These are phyloP conservation scores for Lojkania enalia DNA, from an alignment of 2,329 filamentous ascomycete genomes.

Conservation along the genomic window DNA sequence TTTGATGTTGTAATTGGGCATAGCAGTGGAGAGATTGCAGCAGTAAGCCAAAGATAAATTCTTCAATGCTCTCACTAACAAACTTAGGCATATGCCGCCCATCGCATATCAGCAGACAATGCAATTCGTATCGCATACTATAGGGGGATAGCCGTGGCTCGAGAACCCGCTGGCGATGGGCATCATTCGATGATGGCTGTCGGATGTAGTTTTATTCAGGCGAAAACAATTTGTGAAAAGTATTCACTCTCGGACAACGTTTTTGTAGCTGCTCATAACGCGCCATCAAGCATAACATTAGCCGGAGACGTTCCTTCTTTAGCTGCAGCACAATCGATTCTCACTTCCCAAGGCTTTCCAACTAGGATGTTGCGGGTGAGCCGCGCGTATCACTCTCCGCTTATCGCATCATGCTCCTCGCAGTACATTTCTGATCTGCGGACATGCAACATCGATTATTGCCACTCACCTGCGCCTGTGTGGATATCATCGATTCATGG, in stretches of 20 bases:
- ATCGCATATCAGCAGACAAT: slow-evolving; percentile 15
- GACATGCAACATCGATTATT: background rate
- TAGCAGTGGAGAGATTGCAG: slow-evolving; percentile 48
- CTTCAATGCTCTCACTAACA: slow-evolving; percentile 9
- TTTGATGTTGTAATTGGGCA: slow-evolving; percentile 47
- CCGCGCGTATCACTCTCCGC: slow-evolving; percentile 21
- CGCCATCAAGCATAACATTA: slow-evolving; percentile 15
- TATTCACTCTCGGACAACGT: slow-evolving; percentile 20
- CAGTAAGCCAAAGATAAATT: slow-evolving; percentile 39
- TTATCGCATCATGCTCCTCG: slow-evolving; percentile 15
- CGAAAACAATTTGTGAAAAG: slow-evolving; percentile 30
- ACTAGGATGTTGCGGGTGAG: slow-evolving; percentile 15
- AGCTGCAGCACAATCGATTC: slow-evolving; percentile 1
- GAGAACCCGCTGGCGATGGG: slow-evolving; percentile 3
- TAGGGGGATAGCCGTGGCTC: slow-evolving; percentile 16
- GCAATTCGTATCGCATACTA: slow-evolving; percentile 28
- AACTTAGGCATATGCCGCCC: slow-evolving; percentile 40
- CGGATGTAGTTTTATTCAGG: slow-evolving; percentile 14
- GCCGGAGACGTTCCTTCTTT: slow-evolving; percentile 22
- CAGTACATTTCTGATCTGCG: slow-evolving; percentile 14
- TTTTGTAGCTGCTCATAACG: slow-evolving; percentile 27
- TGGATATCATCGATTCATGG: slow-evolving; percentile 5
- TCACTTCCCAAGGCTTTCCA: slow-evolving; percentile 24
- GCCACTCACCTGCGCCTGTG: background rate
- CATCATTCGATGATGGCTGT: slow-evolving; percentile 41